A percentile compares a stretch with the other conserved stretches of the same genome.
These are phyloP conservation scores for Sphaerulina musiva DNA, from an alignment of 2,329 filamentous ascomycete genomes.

Conservation along the genomic window DNA sequence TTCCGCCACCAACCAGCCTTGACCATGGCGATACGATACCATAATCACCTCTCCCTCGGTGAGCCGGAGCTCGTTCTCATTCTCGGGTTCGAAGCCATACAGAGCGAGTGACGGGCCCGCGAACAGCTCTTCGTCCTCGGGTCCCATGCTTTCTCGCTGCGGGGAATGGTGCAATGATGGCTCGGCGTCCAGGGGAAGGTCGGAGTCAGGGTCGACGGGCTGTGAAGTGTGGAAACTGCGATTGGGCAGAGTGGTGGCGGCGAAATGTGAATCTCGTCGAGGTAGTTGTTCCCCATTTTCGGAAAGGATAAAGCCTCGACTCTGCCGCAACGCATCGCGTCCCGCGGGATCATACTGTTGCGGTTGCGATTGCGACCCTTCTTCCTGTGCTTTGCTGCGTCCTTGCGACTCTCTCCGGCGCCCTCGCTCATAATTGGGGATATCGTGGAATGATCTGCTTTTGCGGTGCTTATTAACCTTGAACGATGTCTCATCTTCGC, in stretches of 20 bases:
- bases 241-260: conserved; percentile 25
- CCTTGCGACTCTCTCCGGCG: conserved; percentile 47
- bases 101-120: conserved; percentile 92
- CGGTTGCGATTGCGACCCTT: conserved; percentile 15
- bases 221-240: conserved; percentile 24
- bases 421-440: conserved; percentile 65
- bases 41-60: conserved; percentile 94
- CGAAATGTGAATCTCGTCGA: conserved; percentile 50
- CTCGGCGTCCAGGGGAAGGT: conserved; percentile 30
- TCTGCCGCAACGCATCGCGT: conserved; percentile 27
- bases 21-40: conserved; percentile 90
- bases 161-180: conserved; percentile 22
- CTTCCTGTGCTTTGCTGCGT: conserved; percentile 32
- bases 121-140: conserved; percentile 85
- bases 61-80: conserved; percentile 89
- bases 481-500: conserved; percentile 17
- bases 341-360: conserved; percentile 28
- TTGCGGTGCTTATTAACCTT: conserved; percentile 31
- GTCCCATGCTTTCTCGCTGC: conserved; percentile 39
- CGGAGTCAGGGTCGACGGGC: conserved; percentile 19
- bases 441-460: conserved; percentile 73
- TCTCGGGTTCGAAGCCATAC: conserved; percentile 91
- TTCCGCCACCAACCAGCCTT: conserved; percentile 95
- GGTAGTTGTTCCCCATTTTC: conserved; percentile 16
- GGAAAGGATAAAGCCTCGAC: conserved; percentile 34